Evolutionary conservation across 192 early-diverging fungal genomes (phyloP).

Genomic region (Backusella sp.): DNA sequence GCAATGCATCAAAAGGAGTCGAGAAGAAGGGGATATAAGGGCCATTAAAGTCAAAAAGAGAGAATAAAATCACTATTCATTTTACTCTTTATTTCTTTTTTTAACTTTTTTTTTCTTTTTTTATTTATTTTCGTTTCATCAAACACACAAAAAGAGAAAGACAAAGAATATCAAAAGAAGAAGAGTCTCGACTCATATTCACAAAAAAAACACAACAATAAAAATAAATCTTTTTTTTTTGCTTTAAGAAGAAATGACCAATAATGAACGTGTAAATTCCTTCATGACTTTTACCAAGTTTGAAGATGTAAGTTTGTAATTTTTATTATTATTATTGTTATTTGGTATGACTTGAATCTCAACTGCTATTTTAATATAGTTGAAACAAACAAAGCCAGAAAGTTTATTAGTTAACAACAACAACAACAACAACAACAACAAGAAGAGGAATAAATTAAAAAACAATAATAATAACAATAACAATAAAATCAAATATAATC

Average conservation of each 20-base stretch:
- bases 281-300: slow-evolving; percentile 5
- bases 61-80: neutral
- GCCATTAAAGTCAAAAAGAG: neutral
- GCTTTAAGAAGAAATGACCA: neutral
- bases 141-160: neutral
- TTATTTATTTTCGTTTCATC: slow-evolving; percentile 6
- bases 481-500: neutral
- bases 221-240: neutral
- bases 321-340: neutral
- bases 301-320: slow-evolving; percentile 1
- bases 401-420: neutral
- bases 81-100: slow-evolving; percentile 6
- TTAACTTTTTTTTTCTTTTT: neutral
- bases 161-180: neutral
- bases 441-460: slow-evolving; percentile 10
- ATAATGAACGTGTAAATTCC: slow-evolving; percentile 2
- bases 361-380: slow-evolving; percentile 9
- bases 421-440: neutral
- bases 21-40: neutral
- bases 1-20: slow-evolving; percentile 4
- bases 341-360: slow-evolving; percentile 9
- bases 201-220: neutral
- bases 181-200: slow-evolving; percentile 7
- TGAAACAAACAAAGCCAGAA: slow-evolving; percentile 8
- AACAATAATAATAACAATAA: slow-evolving; percentile 4